Evolutionary conservation across 1,284 basidiomycete species (phyloP), one percentile per base, ranked within the genome.

Genomic region (Malassezia obtusa): DNA sequence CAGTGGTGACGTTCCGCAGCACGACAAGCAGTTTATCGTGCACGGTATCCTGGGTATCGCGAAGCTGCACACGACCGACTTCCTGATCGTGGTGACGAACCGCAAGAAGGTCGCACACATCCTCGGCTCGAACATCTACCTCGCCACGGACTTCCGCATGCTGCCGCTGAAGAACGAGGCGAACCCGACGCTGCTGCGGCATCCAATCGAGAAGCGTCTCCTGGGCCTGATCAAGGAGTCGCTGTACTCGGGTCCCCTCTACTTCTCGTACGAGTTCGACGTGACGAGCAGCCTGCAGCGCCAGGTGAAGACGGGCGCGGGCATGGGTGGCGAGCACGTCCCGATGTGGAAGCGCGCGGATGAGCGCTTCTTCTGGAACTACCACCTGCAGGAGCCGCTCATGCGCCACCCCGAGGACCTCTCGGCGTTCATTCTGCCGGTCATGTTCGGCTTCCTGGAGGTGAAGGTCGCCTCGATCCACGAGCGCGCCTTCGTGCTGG

Each of bases 281-380:
- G 74, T 98, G 59, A 94, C 92, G 14, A 83, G 86, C 58, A 81
- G 86, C 50, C 76, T 96, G 62, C 91, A 98, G 79, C 80, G 81
- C 45, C 91, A 96, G 75, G 83, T 82, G 79, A 75, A 49, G 9
- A 14, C 62, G n/a, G 37, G 43, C 12, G 39, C 79, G 58, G 76
- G 77, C 37, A 75, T 77, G 57, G 78, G 80, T 38, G 73, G 77
- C 37, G 80, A 45, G 25, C 10, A 7, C 14, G 25, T 78, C 71
- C 79, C 82, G 24, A 78, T 84, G 60, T 90, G 83, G 84, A 64
- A 76, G 53, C 62, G 68, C 81, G 85, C 85, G 28, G 92, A 98
- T 66, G 89, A 94, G 68, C 81, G 92, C 60, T 98, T 98, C 78
- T 98, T 96, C 77, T 98, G 92, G 92, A 98, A 98, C 76, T 86